Base-by-base conservation (phyloP, 139 green algal genomes). In the Asterochloris sp. region DNA sequence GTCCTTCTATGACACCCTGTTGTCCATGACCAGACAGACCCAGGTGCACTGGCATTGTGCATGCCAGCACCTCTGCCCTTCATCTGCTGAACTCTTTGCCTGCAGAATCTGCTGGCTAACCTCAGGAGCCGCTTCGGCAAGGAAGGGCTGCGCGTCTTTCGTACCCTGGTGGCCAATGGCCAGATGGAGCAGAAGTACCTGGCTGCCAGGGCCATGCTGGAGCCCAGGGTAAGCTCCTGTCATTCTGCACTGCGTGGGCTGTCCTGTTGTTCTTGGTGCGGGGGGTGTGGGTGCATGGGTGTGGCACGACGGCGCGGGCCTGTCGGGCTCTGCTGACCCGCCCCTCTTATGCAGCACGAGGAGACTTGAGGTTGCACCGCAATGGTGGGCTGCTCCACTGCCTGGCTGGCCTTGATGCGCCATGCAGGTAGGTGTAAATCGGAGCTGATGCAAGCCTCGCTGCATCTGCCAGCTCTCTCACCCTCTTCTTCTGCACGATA, bases 121-220 rank as follows among this genome's bases (percentile, higher is more conserved):
- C 82, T 94, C 11, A 83, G 76, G 64, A 85, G 89, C 54, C 85
- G 86, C 78, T 93, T 94, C 89, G 94, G 92, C 14, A 17, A 68
- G 10, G 76, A 74, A 17, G 95, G 87, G 12, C 83, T 94, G 85
- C 92, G 95, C 14, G 85, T 98, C 17, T 97, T 95, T 83, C 84
- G 91, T 1, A 83, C 96, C 81, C 87, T 98, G 78, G 71, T 91
- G 19, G 10, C 87, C 12, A 47, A 78, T 21, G 74, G 80, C 10
- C 86, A 97, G 86, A 80, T 98, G 88, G 95, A 98, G 90, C 94
- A 98, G 86, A 98, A 97, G 85, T 88, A 94, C 87, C 86, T 94
- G 16, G 85, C 87, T 11, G 90, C 93, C 82, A 62, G 87, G n/a
- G 87, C 87, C 28, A 94, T 96, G 92, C 27, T 94, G 77, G 84